Base-by-base conservation (phyloP, 1,284 basidiomycete genomes). In the Neolentinus lepideus region DNA sequence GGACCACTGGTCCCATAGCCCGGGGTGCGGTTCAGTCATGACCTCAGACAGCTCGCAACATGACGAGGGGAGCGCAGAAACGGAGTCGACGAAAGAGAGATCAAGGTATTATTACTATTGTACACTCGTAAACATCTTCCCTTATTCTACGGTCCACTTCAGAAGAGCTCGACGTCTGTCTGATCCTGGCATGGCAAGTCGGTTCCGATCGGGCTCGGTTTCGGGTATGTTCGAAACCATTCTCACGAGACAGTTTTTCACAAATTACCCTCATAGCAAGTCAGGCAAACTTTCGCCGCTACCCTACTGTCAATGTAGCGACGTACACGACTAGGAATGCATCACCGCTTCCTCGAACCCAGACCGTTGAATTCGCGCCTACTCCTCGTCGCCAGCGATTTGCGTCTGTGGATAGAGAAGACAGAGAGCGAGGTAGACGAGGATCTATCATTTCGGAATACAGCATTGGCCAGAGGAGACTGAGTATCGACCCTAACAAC, bases 301-400 rank as follows among this genome's bases (percentile, higher is more conserved):
- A 9, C 38, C 38, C 38, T 16, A 43, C 38, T 43, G 38, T 43
- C 38, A 43, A 43, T 43, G 38, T 43, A 21, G 38, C 38, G 16
- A 16, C 38, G n/a, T 43, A 43, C 19, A 43, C 38, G 31, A 21
- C 25, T 56, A 58, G 33, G 35, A n/a, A 43, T 46, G 24, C 54
- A n/a, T 64, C 63, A 19, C 51, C 26, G 33, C 52, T 48, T 47
- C 38, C 47, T 50, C 4, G 47, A 11, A 79, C 79, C 14, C 77
- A 81, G 57, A 85, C 83, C 0, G 71, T 87, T 24, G 84, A 87
- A 56, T 83, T 82, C 61, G 78, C 77, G 3, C 70, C 76, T 19
- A 57, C 56, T 51, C 59, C 31, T 25, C 47, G 24, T 50, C 47
- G 47, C 8, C 47, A 50, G 25, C 22, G 38, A 9, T 35, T 35